phyloP scores from a whole-genome alignment of 2,329 filamentous ascomycete genomes.

The Pestalotiopsis sp. region DNA sequence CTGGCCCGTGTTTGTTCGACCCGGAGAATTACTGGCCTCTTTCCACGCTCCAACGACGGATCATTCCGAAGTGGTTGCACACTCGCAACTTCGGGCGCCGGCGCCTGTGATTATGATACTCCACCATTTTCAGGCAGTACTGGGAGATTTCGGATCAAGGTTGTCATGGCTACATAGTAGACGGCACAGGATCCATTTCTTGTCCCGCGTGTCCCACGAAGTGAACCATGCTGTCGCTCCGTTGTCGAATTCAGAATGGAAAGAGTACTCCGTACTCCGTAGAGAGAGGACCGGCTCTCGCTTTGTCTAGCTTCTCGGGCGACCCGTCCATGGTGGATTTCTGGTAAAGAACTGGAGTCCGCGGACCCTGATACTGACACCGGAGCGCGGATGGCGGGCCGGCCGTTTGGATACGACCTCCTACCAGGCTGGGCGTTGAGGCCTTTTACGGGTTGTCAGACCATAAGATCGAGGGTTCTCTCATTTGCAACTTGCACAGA shows the following conservation, averaged over 20 bases:
- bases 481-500: too few relatives aligned
- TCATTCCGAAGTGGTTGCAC: background rate
- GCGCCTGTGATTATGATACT: background rate
- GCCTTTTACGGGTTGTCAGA: background rate
- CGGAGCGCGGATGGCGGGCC: background rate
- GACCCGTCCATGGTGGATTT: background rate
- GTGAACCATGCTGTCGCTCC: background rate
- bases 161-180: background rate
- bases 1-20: slow-evolving; percentile 4
- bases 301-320: too few relatives aligned
- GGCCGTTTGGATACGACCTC: background rate
- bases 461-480: background rate
- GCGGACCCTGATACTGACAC: background rate
- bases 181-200: background rate
- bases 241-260: background rate
- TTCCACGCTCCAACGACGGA: background rate
- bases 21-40: slow-evolving; percentile 4
- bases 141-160: background rate
- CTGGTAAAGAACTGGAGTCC: background rate
- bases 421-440: background rate
- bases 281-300: too few relatives aligned
- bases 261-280: too few relatives aligned
- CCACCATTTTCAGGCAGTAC: background rate
- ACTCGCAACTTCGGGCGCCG: background rate
- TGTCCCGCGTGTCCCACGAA: background rate